Evolutionary conservation across 2,329 filamentous ascomycete species (phyloP).

Genomic region (Cladophialophora exuberans): DNA sequence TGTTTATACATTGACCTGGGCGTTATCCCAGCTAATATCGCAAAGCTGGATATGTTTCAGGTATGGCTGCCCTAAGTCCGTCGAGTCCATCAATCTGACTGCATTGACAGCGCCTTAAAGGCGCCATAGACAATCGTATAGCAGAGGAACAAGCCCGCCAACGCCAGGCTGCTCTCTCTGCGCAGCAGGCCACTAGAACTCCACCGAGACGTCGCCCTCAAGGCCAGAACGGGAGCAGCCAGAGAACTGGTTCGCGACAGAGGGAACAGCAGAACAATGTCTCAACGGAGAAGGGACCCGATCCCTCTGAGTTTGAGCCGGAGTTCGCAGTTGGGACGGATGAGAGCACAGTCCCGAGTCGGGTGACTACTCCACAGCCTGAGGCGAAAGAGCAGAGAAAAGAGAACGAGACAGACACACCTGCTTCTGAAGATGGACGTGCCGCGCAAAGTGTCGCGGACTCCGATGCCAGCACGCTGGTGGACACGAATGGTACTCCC

Average conservation of each 20-base stretch:
- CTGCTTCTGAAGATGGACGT: constrained; percentile 32
- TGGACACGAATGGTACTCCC: constrained; percentile 29
- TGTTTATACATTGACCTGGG: constrained; percentile 1
- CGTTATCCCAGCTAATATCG: constrained; percentile 13
- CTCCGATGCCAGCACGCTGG: constrained; percentile 33
- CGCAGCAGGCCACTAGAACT: constrained; percentile 50
- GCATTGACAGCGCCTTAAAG: constrained; percentile 70
- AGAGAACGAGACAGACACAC: constrained; percentile 31
- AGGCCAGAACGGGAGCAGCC: constrained; percentile 37
- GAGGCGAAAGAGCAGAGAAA: constrained; percentile 38
- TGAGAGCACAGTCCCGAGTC: constrained; percentile 61
- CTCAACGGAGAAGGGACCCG: constrained; percentile 63
- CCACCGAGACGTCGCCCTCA: constrained; percentile 39
- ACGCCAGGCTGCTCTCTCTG: constrained; percentile 46
- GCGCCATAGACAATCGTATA: constrained; percentile 82
- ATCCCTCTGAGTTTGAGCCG: constrained; percentile 84
- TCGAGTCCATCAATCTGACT: neutral
- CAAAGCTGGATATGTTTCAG: constrained; percentile 36
- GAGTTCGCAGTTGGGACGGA: constrained; percentile 87
- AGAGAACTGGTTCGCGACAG: constrained; percentile 35
- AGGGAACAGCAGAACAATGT: constrained; percentile 45
- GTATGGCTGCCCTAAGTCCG: constrained; percentile 12
- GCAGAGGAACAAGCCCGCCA: constrained; percentile 89
- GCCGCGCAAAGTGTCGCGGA: constrained; percentile 33
- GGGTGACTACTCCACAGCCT: constrained; percentile 61